Base-by-base conservation (phyloP, 441 rosid species). In the Gossypium davidsonii region DNA sequence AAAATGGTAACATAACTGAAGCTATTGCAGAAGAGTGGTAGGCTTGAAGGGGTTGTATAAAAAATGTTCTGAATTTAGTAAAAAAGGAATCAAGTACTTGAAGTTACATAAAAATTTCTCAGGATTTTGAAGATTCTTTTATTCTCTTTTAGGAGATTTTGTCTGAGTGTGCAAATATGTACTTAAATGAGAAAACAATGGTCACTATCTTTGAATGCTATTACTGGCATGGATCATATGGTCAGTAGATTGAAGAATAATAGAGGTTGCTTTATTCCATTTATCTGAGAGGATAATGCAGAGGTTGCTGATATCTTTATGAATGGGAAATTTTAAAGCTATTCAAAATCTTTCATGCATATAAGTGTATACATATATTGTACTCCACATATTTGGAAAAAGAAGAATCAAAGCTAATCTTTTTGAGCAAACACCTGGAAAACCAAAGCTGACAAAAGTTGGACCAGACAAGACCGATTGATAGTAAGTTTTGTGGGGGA, bases 401-500 rank as follows among this genome's bases (percentile, higher is more conserved):
- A n/a, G 51, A 48, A 68, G 68, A 58, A 58, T 55, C 60, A 42
- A 71, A 31, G 70, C 18, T 3, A 46, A 56, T 18, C 60, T 67
- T 67, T 72, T 59, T 21, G 56, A 46, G 21, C 67, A 20, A 37
- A 74, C 20, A 70, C 21, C 46, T 62, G 61, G 21, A 60, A 39
- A 73, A 65, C 20, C 46, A 75, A 60, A 67, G 74, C 75, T 57
- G 73, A 57, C 74, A 71, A 69, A 63, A 39, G 77, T 76, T 60
- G 71, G 70, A 57, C 62, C 73, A 56, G 82, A 76, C 73, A 59
- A 53, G 67, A 71, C 76, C 61, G 82, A 70, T 65, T 6, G 58
- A 70, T 53, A 77, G 51, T 23, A 75, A 76, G 23, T 49, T 66
- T 65, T 65, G 28, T 57, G 12, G 77, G 70, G 23, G 18, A 18